Base-by-base conservation (phyloP, 1,284 basidiomycete species). In the Takashimella koratensis region DNA sequence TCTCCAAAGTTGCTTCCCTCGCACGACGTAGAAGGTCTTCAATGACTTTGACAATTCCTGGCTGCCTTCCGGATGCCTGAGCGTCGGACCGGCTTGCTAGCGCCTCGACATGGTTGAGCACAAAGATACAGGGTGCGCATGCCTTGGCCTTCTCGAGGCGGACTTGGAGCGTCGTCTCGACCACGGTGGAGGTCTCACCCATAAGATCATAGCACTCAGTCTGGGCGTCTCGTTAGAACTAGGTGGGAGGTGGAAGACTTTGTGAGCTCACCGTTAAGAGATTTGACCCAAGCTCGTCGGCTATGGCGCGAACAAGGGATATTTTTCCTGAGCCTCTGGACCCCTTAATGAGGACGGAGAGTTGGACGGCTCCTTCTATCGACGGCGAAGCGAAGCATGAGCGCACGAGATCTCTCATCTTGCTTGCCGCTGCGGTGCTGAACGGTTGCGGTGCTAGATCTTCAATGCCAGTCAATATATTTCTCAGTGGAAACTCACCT, bases 121-220 rank as follows among this genome's bases (percentile, higher is more conserved):
- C 75, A 16, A 98, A 74, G 36, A 98, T 79, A 66, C 90, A 95
- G 0, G 96, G 96, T 0, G 90, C 84, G 67, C 89, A 93, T 6
- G 82, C 77, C 8, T 81, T 78, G 0, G 91, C 92, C 72, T 86
- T 84, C 50, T 93, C 90, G 60, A 97, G 85, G 3, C 85, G 82
- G 4, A 86, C 85, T 26, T 82, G 82, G 0, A 98, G 77, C 0
- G 81, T 82, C 1, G 83, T 90, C 66, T 92, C 88, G 0, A 90
- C 91, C 58, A 88, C 87, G 2, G 80, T 78, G 47, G 88, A 84
- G 25, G 83, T 88, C 53, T 98, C 94, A 1, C 86, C 87, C 11
- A 95, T 69, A 12, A 95, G 70, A 54, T 90, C 85, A 67, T 86
- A 97, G 70, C 90, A 94, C 60, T 95, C 86, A 43, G 95, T 79